Conservation (phyloP, 2,329 filamentous ascomycete genomes). For the Rhinocladiella mackenziei region DNA sequence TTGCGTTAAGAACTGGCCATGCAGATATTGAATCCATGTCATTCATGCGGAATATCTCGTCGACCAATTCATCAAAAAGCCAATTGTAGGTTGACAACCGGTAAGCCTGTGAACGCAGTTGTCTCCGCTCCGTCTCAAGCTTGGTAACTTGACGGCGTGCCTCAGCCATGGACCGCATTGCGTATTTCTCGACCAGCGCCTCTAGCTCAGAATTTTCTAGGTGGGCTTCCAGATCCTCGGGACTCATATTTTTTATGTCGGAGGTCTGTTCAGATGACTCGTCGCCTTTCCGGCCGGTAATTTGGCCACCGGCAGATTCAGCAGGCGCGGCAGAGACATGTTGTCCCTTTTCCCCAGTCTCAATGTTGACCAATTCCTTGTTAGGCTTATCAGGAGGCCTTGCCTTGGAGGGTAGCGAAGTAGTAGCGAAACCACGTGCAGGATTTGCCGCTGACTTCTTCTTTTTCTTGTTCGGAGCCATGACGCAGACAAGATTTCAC, state of each 20-base stretch:
- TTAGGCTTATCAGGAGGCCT: constrained; percentile 48
- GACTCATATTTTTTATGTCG: constrained; percentile 56
- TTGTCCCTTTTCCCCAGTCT: background rate
- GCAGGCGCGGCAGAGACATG: background rate
- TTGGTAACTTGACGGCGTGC: constrained; percentile 70
- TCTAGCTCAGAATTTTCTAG: constrained; percentile 89
- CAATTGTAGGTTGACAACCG: constrained; percentile 69
- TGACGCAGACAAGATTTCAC: no score
- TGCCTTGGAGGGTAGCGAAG: constrained; percentile 79
- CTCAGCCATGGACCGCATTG: constrained; percentile 73
- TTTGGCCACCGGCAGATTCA: background rate
- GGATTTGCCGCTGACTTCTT: constrained; percentile 86
- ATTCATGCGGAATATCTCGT: constrained; percentile 66
- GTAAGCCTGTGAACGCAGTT: constrained; percentile 76
- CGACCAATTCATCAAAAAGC: constrained; percentile 74
- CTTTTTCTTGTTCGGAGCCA: constrained; percentile 73
- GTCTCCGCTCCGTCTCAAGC: constrained; percentile 77
- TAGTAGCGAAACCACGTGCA: constrained; percentile 88
- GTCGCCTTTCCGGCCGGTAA: background rate
- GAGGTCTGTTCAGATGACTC: background rate
- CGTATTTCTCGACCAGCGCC: constrained; percentile 77
- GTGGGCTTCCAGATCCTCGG: constrained; percentile 85
- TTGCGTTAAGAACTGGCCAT: background rate
- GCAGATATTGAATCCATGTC: background rate
- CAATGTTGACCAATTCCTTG: constrained; percentile 17